Evolutionary conservation across 352 stramenopile genomes (phyloP), one percentile per base, ranked within the genome.

Genomic region (Phytophthora multivora): DNA sequence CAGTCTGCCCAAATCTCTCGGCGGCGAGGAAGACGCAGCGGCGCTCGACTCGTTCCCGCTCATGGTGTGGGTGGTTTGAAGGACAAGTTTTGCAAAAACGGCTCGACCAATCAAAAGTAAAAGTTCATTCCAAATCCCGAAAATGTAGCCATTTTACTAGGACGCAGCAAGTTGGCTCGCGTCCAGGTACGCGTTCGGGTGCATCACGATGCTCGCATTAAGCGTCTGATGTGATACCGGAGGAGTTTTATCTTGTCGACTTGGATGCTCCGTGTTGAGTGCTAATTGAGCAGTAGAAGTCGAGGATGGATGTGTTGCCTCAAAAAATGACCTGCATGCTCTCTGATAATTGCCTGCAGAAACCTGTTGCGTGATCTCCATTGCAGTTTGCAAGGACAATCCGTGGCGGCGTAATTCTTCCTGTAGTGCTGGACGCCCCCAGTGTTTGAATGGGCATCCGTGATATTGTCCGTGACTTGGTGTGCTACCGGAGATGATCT

Each of bases 371-470:
- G 63, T 60, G 31, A 93, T 85, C 2, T 63, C 60, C 49, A 62
- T 52, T 28, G 43, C 64, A 0, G 42, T 46, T 33, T 65, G 15
- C 16, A 48, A 2, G 0, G 69, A 64, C 36, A 77, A 25, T 15
- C 64, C 64, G 2, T 69, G 43, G 2, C 65, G 62, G 33, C 48
- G 46, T n/a, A 95, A 40, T 59, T 93, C 77, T 5, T 58, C 46
- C 10, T 67, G 56, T 26, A 95, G 63, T 1, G 69, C 73, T 16
- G 49, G 28, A 4, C 26, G 43, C 26, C 88, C 77, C 87, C 87
- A 95, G 53, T 93, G 78, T 41, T 79, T 80, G 58, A 94, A 96
- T 4, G 87, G 87, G 56, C 87, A 96, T 8, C 87, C 87, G 51
- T 96, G 85, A 48, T 87, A 90, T 55, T 94, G 81, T 2, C 84